A percentile compares a stretch with the other conserved stretches of the same genome.
phyloP scores from a whole-genome alignment of 2,329 filamentous ascomycete genomes.

The Hypoxylon sp. region DNA sequence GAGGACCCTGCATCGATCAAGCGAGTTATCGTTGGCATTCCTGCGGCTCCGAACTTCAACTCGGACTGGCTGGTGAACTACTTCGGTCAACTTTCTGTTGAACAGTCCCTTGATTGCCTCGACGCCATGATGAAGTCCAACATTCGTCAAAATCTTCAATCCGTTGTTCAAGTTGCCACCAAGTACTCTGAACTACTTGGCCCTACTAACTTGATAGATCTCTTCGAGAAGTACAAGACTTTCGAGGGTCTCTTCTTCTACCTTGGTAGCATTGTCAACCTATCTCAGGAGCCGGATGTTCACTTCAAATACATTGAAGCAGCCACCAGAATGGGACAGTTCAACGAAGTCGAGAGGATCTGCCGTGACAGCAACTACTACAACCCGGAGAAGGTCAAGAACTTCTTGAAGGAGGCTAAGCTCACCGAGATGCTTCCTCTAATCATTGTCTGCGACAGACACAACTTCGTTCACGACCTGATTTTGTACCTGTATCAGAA shows the following conservation, averaged over 20 bases:
- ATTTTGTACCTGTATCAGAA: conserved; percentile 98
- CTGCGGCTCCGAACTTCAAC: conserved; percentile 83
- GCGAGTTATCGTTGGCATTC: conserved; percentile 85
- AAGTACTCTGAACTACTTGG: conserved; percentile 98
- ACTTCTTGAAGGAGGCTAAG: conserved; percentile 97
- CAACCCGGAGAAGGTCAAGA: conserved; percentile 96
- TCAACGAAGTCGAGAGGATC: conserved; percentile 96
- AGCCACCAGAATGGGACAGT: conserved; percentile 90
- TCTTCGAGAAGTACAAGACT: conserved; percentile 98
- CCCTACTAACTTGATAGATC: conserved; percentile 84
- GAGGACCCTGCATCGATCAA: conserved; percentile 91
- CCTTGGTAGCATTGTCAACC: conserved; percentile 95
- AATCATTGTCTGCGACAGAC: conserved; percentile 99
- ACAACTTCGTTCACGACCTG: conserved; percentile 97
- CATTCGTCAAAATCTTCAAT: conserved; percentile 95
- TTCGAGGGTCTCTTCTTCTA: conserved; percentile 98
- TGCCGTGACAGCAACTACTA: conserved; percentile 92
- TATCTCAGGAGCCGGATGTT: conserved; percentile 93
- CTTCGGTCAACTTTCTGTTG: conserved; percentile 93
- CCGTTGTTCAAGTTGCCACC: conserved; percentile 93
- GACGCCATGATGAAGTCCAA: conserved; percentile 97
- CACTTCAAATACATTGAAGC: conserved; percentile 99
- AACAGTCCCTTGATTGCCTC: conserved; percentile 91
- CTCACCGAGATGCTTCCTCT: conserved; percentile 92
- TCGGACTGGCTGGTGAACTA: conserved; percentile 91